Percentiles rank a stretch among this genome's conserved stretches.
Conservation (phyloP, 106 monocot genomes). For the Iris macrosiphon region DNA sequence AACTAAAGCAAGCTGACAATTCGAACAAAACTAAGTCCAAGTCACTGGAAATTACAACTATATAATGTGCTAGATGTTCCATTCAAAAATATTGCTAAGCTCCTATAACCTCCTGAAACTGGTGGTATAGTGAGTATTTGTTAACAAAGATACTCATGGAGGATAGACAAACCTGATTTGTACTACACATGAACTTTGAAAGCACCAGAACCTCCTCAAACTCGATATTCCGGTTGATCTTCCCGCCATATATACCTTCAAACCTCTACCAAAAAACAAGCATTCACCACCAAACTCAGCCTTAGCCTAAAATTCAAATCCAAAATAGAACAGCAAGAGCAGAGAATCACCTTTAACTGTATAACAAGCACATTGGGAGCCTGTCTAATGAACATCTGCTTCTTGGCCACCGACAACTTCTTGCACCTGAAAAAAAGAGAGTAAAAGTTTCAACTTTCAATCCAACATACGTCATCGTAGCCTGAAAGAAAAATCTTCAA, state of each 20-base stretch:
- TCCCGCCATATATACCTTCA: slow-evolving; percentile 75
- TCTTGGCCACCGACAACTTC: slow-evolving; percentile 72
- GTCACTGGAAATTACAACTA: too few species aligned
- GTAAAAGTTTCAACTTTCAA: not conserved
- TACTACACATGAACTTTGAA: slow-evolving; percentile 66
- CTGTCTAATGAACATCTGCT: slow-evolving; percentile 79
- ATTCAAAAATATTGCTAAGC: too few species aligned
- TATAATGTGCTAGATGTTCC: too few species aligned
- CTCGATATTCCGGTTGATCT: slow-evolving; percentile 79
- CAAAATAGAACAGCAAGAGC: slow-evolving; percentile 5
- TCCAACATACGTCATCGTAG: not conserved
- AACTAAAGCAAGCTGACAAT: too few species aligned
- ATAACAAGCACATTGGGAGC: slow-evolving; percentile 96
- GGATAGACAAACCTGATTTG: slow-evolving; percentile 48
- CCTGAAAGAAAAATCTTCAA: not conserved
- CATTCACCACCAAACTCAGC: not conserved
- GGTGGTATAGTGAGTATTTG: too few species aligned
- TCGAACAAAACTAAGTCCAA: too few species aligned
- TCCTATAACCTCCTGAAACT: too few species aligned
- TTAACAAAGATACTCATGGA: too few species aligned
- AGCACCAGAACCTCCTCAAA: slow-evolving; percentile 76
- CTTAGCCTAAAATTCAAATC: not conserved
- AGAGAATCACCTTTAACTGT: slow-evolving; percentile 73
- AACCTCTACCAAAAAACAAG: slow-evolving; percentile 53
- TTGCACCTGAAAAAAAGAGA: slow-evolving; percentile 57